Evolutionary conservation across 2,329 filamentous ascomycete genomes (phyloP), one percentile per base, ranked within the genome.

Genomic region (Tolypocladium amazonense): DNA sequence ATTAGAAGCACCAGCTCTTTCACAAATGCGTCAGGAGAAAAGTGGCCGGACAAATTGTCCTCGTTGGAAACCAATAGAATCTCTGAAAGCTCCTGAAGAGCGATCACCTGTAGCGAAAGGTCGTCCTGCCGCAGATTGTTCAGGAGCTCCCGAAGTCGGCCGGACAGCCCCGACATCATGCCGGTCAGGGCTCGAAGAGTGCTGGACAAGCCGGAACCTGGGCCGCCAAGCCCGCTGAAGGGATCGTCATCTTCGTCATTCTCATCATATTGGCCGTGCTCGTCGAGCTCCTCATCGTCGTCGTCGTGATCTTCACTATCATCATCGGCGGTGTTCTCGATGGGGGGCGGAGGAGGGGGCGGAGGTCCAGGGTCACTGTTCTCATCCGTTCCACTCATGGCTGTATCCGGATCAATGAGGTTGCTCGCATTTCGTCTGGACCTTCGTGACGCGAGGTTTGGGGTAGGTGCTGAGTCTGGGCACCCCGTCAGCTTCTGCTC

Each of bases 61-160:
- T 99, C 94, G 65, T 94, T 97, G 14, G 93, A 96, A 43, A 99
- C 90, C 37, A 99, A 80, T 6, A 99, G 79, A 58, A 97, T 87
- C 73, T 99, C 92, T 0, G 93, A 96, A 8, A 99, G 80, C 66
- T 97, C 93, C 73, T 96, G 90, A 37, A 99, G 78, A 35, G 93
- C 94, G 68, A 97, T 92, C 65, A 96, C 80, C 76, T 99, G 95
- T 45, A 94, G 77, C 0, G 92, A 92, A 64, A 97, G 91, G 55
- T 93, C 90, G 70, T 92, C 93, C 67, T 89, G 86, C 64, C 88
- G 87, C 60, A 99, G 77, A 66, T 87, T 90, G 73, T 76, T 81
- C 62, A 93, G 76, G 57, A 92, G 88, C 61, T 91, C 89, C 59
- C 93, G 85, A 56, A 99, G 79, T 64, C 92, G 86, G 45, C 86